These are phyloP conservation scores for Trichoderma oligosporum DNA, from an alignment of 2,329 filamentous ascomycete genomes.

Conservation along the genomic window DNA sequence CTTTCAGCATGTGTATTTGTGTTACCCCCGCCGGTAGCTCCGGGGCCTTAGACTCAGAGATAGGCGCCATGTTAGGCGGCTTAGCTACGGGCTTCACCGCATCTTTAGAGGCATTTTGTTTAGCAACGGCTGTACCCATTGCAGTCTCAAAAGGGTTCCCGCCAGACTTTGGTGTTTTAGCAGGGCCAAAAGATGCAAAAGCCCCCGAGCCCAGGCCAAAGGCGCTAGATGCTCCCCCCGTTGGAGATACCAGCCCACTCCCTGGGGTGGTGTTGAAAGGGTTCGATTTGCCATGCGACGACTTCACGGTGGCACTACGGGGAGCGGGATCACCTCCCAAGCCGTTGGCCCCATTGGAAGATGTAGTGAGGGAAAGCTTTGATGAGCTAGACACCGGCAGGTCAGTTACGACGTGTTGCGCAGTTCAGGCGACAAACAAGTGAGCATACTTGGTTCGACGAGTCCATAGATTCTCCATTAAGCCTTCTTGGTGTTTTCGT, in stretches of 20 bases:
- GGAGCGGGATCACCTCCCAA: constrained; percentile 51
- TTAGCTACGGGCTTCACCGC: constrained; percentile 30
- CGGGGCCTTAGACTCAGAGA: constrained; percentile 40
- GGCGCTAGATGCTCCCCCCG: constrained; percentile 71
- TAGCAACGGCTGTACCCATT: constrained; percentile 45
- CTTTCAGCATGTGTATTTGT: constrained; percentile 60
- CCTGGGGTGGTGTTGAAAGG: constrained; percentile 74
- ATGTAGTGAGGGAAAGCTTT: constrained; percentile 87
- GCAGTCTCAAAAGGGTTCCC: constrained; percentile 76
- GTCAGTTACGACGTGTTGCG: constrained; percentile 20
- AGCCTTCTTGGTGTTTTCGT: constrained; percentile 32
- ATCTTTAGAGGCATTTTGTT: constrained; percentile 33
- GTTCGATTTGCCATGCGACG: constrained; percentile 72
- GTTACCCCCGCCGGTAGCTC: constrained; percentile 38
- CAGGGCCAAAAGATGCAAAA: constrained; percentile 73
- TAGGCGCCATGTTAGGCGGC: constrained; percentile 41
- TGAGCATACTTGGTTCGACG: constrained; percentile 73
- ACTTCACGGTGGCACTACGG: constrained; percentile 67
- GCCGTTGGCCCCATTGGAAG: constrained; percentile 53
- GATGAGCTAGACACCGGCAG: constrained; percentile 55
- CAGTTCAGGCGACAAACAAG: background rate
- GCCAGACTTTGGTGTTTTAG: constrained; percentile 82
- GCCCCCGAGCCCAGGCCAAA: constrained; percentile 94
- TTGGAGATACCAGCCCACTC: constrained; percentile 43
- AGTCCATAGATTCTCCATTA: constrained; percentile 69